Percentiles rank a stretch among this genome's conserved stretches.
phyloP scores from a whole-genome alignment of 768 basidiomycete species.

The Tephrocybe sp. region DNA sequence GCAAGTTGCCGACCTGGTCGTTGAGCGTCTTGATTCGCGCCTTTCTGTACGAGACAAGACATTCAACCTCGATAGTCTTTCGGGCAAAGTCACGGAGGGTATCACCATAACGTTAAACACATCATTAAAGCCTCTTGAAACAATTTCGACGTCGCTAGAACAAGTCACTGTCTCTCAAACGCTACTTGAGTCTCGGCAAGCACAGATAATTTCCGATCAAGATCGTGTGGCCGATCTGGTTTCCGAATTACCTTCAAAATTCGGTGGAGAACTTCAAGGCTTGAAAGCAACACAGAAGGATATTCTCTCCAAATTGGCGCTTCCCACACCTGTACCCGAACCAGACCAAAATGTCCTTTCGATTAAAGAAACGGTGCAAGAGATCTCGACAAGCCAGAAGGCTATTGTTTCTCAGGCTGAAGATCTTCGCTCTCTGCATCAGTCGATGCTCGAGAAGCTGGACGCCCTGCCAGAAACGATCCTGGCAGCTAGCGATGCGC shows the following conservation, averaged over 20 bases:
- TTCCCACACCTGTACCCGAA: constrained; percentile 19
- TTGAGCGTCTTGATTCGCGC: constrained; percentile 81
- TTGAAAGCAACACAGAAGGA: constrained; percentile 39
- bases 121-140: constrained; percentile 38
- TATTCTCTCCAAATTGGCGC: constrained; percentile 30
- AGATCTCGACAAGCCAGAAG: constrained; percentile 52
- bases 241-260: constrained; percentile 45
- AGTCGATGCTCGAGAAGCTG: constrained; percentile 54
- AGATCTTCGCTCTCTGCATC: constrained; percentile 50
- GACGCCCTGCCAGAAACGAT: constrained; percentile 60
- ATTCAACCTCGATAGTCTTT: constrained; percentile 61
- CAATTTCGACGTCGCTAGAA: constrained; percentile 40
- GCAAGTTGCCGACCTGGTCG: constrained; percentile 85
- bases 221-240: constrained; percentile 40
- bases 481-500: constrained; percentile 46
- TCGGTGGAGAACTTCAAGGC: constrained; percentile 44
- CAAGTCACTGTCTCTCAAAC: constrained; percentile 43
- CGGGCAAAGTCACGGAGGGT: constrained; percentile 54
- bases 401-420: constrained; percentile 45
- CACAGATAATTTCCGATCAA: constrained; percentile 39
- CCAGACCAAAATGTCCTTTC: constrained; percentile 37
- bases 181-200: constrained; percentile 35
- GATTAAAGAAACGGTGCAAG: constrained; percentile 51
- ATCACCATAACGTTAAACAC: constrained; percentile 44
- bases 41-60: constrained; percentile 75